Percentiles rank a stretch among this genome's conserved stretches.
These are phyloP conservation scores for Gloeostereum incarnatum DNA, from an alignment of 768 basidiomycete species.

Conservation along the genomic window DNA sequence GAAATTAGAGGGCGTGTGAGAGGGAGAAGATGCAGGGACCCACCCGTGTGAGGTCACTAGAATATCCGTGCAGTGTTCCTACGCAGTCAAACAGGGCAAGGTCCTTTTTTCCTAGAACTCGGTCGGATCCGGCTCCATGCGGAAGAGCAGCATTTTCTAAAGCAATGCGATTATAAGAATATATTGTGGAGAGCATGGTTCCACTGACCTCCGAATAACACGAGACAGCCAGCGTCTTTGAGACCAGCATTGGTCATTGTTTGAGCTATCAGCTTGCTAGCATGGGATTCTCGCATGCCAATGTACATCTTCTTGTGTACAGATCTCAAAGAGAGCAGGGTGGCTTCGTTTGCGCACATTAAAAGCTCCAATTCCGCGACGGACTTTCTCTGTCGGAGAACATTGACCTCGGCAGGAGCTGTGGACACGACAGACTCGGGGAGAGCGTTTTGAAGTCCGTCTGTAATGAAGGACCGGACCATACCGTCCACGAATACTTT, in stretches of 20 bases:
- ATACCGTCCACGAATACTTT: slow-evolving; percentile 53
- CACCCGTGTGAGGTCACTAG: slow-evolving; percentile 74
- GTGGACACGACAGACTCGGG: slow-evolving; percentile 26
- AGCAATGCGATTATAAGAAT: not conserved
- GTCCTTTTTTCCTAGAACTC: slow-evolving; percentile 43
- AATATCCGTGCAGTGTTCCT: slow-evolving; percentile 64
- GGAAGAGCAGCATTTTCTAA: slow-evolving; percentile 81
- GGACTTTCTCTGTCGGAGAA: slow-evolving; percentile 69
- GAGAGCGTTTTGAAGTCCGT: slow-evolving; percentile 45
- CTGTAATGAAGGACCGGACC: slow-evolving; percentile 54
- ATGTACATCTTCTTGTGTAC: slow-evolving; percentile 51
- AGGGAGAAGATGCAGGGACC: slow-evolving; percentile 11
- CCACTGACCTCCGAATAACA: slow-evolving; percentile 69
- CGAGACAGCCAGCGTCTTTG: slow-evolving; percentile 45
- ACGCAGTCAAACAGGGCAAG: slow-evolving; percentile 71
- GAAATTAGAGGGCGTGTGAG: slow-evolving; percentile 1
- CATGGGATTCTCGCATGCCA: slow-evolving; percentile 73
- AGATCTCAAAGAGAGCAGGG: slow-evolving; percentile 62
- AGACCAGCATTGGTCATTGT: slow-evolving; percentile 56
- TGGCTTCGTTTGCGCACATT: slow-evolving; percentile 80
- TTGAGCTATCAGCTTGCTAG: slow-evolving; percentile 41
- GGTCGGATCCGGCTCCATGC: slow-evolving; percentile 73
- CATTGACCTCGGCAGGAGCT: slow-evolving; percentile 45
- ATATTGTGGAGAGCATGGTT: no score
- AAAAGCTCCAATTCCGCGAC: slow-evolving; percentile 59